These are phyloP conservation scores for Hanseniaspora pseudoguilliermondii DNA, from an alignment of 805 yeast genomes.

Conservation along the genomic window DNA sequence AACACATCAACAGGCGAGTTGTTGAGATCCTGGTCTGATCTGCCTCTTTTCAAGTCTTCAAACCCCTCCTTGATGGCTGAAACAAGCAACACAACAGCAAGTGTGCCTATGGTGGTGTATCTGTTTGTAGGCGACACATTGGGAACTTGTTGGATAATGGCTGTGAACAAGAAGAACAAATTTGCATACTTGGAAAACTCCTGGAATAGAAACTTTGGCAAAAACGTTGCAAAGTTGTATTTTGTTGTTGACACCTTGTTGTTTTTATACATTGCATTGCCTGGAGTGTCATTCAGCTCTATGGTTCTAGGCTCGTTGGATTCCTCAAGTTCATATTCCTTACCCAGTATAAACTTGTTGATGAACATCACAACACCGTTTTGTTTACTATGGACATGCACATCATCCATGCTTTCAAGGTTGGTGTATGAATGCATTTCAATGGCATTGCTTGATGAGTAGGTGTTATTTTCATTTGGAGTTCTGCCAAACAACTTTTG, in stretches of 20 bases:
- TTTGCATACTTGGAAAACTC: slow-evolving; percentile 96
- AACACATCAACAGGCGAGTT: slow-evolving; percentile 61
- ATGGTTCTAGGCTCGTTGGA: slow-evolving; percentile 50
- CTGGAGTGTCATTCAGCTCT: slow-evolving; percentile 46
- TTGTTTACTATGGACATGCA: slow-evolving; percentile 22
- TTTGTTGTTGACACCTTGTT: slow-evolving; percentile 92
- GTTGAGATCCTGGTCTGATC: slow-evolving; percentile 81
- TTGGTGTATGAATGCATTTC: slow-evolving; percentile 25
- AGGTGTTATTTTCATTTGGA: not conserved
- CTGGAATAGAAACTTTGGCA: slow-evolving; percentile 90
- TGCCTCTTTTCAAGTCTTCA: slow-evolving; percentile 81
- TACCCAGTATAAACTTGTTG: slow-evolving; percentile 27
- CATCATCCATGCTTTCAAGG: slow-evolving; percentile 20
- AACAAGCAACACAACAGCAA: slow-evolving; percentile 69
- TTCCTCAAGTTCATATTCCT: slow-evolving; percentile 16
- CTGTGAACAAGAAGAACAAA: slow-evolving; percentile 81
- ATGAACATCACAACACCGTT: slow-evolving; percentile 26
- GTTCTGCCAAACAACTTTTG: slow-evolving; percentile 17
- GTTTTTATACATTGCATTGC: slow-evolving; percentile 50
- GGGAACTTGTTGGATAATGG: slow-evolving; percentile 93
- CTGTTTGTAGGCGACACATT: slow-evolving; percentile 91
- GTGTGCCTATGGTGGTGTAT: slow-evolving; percentile 87
- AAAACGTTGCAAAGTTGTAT: slow-evolving; percentile 80
- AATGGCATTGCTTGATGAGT: slow-evolving; percentile 13
- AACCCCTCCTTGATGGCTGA: slow-evolving; percentile 84